A percentile compares a stretch with the other conserved stretches of the same genome.
phyloP scores from a whole-genome alignment of 2,329 filamentous ascomycete species.

The Xenosphaeropsis pyriputrescens region DNA sequence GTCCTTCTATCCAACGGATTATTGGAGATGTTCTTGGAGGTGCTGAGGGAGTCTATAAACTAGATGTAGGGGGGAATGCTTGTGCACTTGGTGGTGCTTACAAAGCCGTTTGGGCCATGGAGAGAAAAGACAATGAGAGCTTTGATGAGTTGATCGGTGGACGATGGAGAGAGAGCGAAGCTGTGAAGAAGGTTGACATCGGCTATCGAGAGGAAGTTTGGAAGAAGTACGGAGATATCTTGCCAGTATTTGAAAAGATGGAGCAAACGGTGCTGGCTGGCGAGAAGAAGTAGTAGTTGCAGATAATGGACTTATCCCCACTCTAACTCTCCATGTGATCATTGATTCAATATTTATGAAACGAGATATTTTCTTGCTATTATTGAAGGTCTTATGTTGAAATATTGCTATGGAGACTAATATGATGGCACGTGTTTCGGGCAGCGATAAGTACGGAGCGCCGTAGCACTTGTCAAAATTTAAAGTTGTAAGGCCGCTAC shows the following conservation, averaged over 20 bases:
- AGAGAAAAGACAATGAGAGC: constrained; percentile 49
- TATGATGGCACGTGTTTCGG: too few species aligned
- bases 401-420: too few species aligned
- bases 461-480: too few species aligned
- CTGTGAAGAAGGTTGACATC: constrained; percentile 67
- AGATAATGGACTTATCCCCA: too few species aligned
- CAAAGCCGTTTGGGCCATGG: constrained; percentile 87
- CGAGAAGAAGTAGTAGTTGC: constrained; percentile 8
- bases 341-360: too few species aligned
- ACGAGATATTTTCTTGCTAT: too few species aligned
- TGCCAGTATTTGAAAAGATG: constrained; percentile 65
- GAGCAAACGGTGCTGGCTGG: constrained; percentile 48
- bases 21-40: constrained; percentile 82
- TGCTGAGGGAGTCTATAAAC: constrained; percentile 76
- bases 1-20: constrained; percentile 75
- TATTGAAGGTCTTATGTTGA: too few species aligned
- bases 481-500: too few species aligned
- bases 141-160: constrained; percentile 80
- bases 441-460: too few species aligned
- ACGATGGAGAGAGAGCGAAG: constrained; percentile 75
- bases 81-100: constrained; percentile 90
- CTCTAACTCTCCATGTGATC: too few species aligned
- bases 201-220: constrained; percentile 68
- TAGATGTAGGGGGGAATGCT: constrained; percentile 90
- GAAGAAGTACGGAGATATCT: constrained; percentile 60